Percentiles rank a stretch among this genome's conserved stretches.
Conservation (phyloP, 83 land plant genomes). For the Thuja plicata region DNA sequence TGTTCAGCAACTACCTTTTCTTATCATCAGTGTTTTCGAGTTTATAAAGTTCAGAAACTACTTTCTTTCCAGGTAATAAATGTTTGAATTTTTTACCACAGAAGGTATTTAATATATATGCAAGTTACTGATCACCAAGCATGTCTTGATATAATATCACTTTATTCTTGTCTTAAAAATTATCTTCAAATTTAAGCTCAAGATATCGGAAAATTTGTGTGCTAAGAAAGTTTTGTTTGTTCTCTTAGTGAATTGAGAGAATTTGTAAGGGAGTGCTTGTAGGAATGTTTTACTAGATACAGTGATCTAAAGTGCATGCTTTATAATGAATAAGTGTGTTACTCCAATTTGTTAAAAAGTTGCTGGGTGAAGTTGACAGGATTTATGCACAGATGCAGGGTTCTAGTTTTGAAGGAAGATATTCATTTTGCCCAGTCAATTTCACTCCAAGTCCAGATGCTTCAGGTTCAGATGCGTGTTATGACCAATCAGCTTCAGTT, state of each 20-base stretch:
- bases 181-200: not conserved
- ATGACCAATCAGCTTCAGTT: not conserved
- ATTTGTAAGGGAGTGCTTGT: not conserved
- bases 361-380: not conserved
- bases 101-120: too few species aligned
- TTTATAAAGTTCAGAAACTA: not conserved
- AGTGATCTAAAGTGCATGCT: not conserved
- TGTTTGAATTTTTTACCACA: too few species aligned
- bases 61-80: too few species aligned
- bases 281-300: not conserved
- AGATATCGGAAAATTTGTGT: not conserved
- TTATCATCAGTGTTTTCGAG: not conserved
- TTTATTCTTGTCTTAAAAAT: not conserved
- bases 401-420: not conserved
- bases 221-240: not conserved
- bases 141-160: too few species aligned
- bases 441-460: not conserved
- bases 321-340: not conserved
- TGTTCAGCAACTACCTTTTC: not conserved
- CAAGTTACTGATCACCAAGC: too few species aligned
- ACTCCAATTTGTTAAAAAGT: not conserved
- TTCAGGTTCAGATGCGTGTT: not conserved
- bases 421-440: not conserved
- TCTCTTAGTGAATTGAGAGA: not conserved
- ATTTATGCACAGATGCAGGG: not conserved